Evolutionary conservation across 495 filamentous ascomycete species (phyloP).

Genomic region (Penicillium desertorum): DNA sequence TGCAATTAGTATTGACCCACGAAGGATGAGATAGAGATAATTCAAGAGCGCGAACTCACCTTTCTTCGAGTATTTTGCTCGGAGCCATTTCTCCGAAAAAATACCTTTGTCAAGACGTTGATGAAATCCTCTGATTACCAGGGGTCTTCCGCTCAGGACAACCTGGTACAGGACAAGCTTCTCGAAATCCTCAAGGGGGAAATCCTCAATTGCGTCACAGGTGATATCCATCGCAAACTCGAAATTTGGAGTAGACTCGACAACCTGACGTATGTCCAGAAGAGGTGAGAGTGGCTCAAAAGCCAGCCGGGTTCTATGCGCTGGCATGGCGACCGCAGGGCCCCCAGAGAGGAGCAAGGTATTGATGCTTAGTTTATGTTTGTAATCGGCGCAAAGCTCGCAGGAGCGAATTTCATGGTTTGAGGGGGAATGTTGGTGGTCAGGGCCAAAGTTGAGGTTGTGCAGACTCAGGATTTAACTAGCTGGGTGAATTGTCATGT

Average conservation of each 20-base stretch:
- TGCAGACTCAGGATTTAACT: not conserved
- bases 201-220: conserved; percentile 44
- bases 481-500: not conserved
- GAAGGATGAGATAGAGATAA: not conserved
- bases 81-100: conserved; percentile 79
- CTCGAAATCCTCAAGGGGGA: conserved; percentile 58
- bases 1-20: conserved; percentile 14
- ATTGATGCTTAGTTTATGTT: not conserved
- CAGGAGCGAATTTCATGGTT: not conserved
- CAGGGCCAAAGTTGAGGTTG: not conserved
- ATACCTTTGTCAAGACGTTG: conserved; percentile 63
- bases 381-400: not conserved
- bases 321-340: conserved; percentile 56
- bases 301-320: conserved; percentile 60
- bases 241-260: conserved; percentile 78
- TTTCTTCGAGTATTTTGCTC: conserved; percentile 68
- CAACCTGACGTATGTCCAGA: conserved; percentile 70
- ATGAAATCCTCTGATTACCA: conserved; percentile 84
- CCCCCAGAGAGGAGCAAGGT: not conserved
- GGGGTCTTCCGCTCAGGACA: conserved; percentile 75
- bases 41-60: conserved; percentile 43
- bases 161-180: conserved; percentile 76
- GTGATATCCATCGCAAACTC: conserved; percentile 74
- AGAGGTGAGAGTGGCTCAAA: conserved; percentile 86
- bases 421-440: not conserved